phyloP scores from a whole-genome alignment of 2,329 filamentous ascomycete species.

The Botrytis squamosa region DNA sequence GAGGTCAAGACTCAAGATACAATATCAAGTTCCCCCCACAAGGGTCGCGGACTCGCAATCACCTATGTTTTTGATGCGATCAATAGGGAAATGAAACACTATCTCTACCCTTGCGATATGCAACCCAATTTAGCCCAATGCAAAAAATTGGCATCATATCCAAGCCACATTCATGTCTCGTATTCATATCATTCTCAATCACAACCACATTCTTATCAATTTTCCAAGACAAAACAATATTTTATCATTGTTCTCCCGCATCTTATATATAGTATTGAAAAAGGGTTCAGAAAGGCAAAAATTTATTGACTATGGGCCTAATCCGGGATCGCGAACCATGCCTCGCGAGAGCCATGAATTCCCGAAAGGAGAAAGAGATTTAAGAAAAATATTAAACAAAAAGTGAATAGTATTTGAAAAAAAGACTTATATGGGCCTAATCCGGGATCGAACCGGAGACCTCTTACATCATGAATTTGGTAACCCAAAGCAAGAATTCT shows the following conservation, averaged over 20 bases:
- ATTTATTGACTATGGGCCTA: neutral
- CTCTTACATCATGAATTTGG: too few relatives aligned
- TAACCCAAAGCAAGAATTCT: slow-evolving; percentile 18
- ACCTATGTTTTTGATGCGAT: neutral
- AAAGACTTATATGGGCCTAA: neutral
- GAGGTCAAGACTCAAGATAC: neutral
- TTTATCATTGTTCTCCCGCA: neutral
- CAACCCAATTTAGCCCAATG: neutral
- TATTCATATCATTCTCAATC: neutral
- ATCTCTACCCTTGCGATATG: neutral
- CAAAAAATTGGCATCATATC: neutral
- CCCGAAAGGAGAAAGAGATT: too few relatives aligned
- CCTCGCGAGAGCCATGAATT: too few relatives aligned
- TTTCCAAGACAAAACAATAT: too few relatives aligned
- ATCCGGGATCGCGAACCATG: slow-evolving; percentile 2
- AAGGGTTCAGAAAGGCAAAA: neutral
- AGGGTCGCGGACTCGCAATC: neutral
- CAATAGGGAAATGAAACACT: neutral
- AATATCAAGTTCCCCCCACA: neutral
- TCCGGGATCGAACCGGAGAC: slow-evolving; percentile 14
- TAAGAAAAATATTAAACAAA: too few relatives aligned
- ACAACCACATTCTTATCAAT: neutral
- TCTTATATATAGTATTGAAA: neutral
- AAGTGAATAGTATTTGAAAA: too few relatives aligned
- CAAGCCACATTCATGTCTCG: neutral